Base-by-base conservation (phyloP, 2,329 filamentous ascomycete species). In the Paecilomyces dactylethromorphus region DNA sequence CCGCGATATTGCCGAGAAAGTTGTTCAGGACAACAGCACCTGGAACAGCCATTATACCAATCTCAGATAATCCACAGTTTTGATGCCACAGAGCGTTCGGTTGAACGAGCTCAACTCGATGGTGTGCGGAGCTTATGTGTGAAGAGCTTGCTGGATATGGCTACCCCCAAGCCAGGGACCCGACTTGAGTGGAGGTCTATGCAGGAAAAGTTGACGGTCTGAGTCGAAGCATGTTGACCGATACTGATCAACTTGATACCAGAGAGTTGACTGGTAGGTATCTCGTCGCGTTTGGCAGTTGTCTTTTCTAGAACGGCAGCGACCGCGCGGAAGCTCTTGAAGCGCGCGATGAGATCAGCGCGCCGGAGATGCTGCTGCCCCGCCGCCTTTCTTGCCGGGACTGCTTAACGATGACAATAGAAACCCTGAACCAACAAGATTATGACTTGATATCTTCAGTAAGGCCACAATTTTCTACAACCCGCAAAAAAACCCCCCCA, bases 1-100 rank as follows among this genome's bases (percentile, higher is more conserved):
- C 76, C 56, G 84, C 82, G 57, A 93, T 82, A 57, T 84, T 83
- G 11, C 76, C 74, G 56, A 93, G 82, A 70, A 92, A 94, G 64
- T 88, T 80, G 64, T 85, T 79, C 22, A 90, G 76, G 51, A 89
- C 82, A 10, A n/a, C 39, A 2, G 39, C 6, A 6, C 39, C 39
- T n/a, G 39, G 39, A 1, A n/a, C 39, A 45, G 39, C 39, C 39
- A 45, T 45, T 45, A 7, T 45, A 45, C 10, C n/a, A 7, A 45
- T 21, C 15, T 45, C 39, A n/a, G 10, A 6, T 15, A 18, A 7
- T n/a, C 0, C n/a, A 45, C 39, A 21, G 39, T 29, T 29, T 29
- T 5, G 26, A 29, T 5, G 7, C 26, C 26, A 29, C 26, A 29
- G 15, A n/a, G 15, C n/a, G 15, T 45, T 10, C 3, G n/a, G 39